A percentile compares a stretch with the other conserved stretches of the same genome.
Evolutionary conservation across 2,329 filamentous ascomycete genomes (phyloP).

Genomic region (Colletotrichum tropicale): DNA sequence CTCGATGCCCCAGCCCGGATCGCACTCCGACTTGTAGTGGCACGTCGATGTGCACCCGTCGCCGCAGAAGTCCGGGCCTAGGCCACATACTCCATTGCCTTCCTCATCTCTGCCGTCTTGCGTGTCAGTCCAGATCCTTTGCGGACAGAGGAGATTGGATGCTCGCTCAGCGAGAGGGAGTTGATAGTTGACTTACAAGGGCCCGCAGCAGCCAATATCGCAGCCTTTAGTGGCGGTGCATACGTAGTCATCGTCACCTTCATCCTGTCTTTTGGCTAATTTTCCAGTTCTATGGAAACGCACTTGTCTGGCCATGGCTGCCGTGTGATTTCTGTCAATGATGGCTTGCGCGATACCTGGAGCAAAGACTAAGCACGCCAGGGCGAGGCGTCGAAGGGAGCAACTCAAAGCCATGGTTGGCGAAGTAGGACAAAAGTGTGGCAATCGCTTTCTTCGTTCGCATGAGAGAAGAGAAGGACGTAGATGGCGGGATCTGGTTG

Average conservation of each 20-base stretch:
- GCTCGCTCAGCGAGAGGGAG: background rate
- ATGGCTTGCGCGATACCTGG: background rate
- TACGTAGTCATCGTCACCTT: slow-evolving; percentile 5
- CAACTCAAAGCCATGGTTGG: background rate
- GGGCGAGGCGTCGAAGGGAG: background rate
- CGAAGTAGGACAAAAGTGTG: background rate
- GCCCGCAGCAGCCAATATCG: slow-evolving; percentile 23
- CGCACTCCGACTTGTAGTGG: slow-evolving; percentile 30
- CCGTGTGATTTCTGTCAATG: background rate
- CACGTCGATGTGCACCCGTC: slow-evolving; percentile 28
- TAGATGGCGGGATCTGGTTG: background rate
- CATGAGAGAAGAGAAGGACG: background rate
- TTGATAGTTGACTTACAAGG: slow-evolving; percentile 17
- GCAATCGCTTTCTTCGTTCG: background rate
- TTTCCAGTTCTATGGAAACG: background rate
- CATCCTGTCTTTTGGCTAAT: background rate
- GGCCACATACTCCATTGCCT: slow-evolving; percentile 20
- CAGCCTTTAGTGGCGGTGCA: slow-evolving; percentile 18
- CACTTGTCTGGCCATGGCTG: background rate
- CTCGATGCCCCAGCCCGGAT: slow-evolving; percentile 32
- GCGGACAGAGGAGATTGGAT: background rate
- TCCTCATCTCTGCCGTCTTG: background rate
- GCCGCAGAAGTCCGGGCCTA: slow-evolving; percentile 28
- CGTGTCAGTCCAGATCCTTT: background rate
- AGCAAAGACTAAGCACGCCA: background rate